These are phyloP conservation scores for Angomonas ambiguus DNA, from an alignment of 208 protist genomes.

Conservation along the genomic window DNA sequence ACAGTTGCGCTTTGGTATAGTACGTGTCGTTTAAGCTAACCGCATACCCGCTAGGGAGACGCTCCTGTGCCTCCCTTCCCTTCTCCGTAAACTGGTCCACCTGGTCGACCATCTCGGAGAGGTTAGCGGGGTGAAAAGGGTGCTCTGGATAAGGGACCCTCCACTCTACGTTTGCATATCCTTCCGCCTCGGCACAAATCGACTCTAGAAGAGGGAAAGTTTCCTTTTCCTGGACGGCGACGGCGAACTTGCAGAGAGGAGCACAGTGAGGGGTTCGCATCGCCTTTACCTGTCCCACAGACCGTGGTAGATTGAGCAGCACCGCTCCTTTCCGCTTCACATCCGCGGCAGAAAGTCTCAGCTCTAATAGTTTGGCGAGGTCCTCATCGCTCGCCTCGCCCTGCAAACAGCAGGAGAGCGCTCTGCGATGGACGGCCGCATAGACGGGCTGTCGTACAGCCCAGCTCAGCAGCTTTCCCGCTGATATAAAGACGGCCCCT, in stretches of 20 bases:
- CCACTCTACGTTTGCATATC: constrained; percentile 21
- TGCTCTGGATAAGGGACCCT: constrained; percentile 24
- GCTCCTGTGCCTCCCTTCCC: constrained; percentile 32
- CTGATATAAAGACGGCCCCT: constrained; percentile 42
- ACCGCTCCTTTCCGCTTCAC: constrained; percentile 66
- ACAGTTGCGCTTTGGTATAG: constrained; percentile 26
- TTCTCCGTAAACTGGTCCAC: constrained; percentile 39
- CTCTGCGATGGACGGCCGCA: constrained; percentile 36
- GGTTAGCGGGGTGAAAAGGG: constrained; percentile 40
- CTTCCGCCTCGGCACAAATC: constrained; percentile 1
- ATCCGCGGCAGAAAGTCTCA: constrained; percentile 56
- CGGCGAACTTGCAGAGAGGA: constrained; percentile 28
- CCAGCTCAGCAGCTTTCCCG: constrained; percentile 82
- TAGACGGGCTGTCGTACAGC: constrained; percentile 43
- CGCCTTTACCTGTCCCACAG: constrained; percentile 20
- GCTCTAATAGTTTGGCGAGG: constrained; percentile 33
- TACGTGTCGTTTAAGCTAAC: constrained; percentile 41
- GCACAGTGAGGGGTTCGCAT: constrained; percentile 11
- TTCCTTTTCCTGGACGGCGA: constrained; percentile 13
- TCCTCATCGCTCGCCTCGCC: constrained; percentile 33
- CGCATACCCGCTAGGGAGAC: constrained; percentile 46
- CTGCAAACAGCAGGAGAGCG: constrained; percentile 40
- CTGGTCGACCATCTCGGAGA: constrained; percentile 43
- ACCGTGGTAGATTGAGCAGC: constrained; percentile 68
- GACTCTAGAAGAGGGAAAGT: not conserved